Evolutionary conservation across 1,284 basidiomycete genomes (phyloP).

Genomic region (Somion occarium): DNA sequence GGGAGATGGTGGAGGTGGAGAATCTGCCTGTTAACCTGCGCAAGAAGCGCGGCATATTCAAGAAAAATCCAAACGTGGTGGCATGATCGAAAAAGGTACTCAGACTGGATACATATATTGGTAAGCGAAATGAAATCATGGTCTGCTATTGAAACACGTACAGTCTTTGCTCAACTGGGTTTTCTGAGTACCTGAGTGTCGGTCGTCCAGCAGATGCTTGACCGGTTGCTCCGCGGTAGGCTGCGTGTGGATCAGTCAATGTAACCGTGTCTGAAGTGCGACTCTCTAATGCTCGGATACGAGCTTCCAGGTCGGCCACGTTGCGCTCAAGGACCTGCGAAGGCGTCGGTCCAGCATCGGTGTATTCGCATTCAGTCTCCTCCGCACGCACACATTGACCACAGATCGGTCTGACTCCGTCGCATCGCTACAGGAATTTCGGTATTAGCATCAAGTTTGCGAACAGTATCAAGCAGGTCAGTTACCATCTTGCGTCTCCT

Average conservation of each 20-base stretch:
- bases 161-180: neutral
- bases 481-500: constrained; percentile 29
- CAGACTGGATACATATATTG: constrained; percentile 21
- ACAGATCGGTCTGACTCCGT: constrained; percentile 26
- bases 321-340: constrained; percentile 26
- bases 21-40: constrained; percentile 20
- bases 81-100: constrained; percentile 32
- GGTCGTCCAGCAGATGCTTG: neutral
- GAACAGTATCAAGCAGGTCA: neutral
- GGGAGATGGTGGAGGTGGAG: constrained; percentile 17
- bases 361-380: constrained; percentile 28
- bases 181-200: neutral
- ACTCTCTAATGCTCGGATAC: constrained; percentile 25
- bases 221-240: neutral
- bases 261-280: constrained; percentile 17
- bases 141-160: neutral
- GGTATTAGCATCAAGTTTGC: neutral
- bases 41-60: constrained; percentile 33
- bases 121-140: neutral
- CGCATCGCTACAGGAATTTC: constrained; percentile 21
- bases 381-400: constrained; percentile 24
- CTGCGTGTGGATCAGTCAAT: constrained; percentile 24
- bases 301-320: constrained; percentile 20
- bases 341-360: constrained; percentile 23
- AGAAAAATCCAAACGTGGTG: constrained; percentile 37